Percentiles rank a stretch among this genome's conserved stretches.
These are phyloP conservation scores for Lactarius evosmus DNA, from an alignment of 768 basidiomycete species.

Conservation along the genomic window DNA sequence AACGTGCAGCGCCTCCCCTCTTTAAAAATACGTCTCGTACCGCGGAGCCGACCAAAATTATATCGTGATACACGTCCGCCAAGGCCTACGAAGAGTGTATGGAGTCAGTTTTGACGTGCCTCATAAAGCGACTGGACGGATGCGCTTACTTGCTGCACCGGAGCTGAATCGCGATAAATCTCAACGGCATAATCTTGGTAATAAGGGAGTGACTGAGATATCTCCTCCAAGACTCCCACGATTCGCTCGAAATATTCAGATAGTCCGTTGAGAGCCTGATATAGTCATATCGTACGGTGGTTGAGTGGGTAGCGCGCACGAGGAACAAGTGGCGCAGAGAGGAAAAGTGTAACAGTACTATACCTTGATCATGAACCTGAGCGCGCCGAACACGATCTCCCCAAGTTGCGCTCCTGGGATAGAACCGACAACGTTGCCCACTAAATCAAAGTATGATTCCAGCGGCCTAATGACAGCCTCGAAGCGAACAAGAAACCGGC, in stretches of 20 bases:
- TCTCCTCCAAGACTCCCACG: conserved; percentile 10
- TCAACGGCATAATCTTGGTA: conserved; percentile 16
- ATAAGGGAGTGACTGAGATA: conserved; percentile 4
- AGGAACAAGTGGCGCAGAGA: background rate
- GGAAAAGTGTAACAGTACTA: background rate
- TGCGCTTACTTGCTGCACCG: conserved; percentile 5
- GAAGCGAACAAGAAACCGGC: background rate
- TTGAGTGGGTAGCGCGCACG: background rate
- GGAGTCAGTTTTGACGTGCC: background rate
- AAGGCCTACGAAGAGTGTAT: background rate
- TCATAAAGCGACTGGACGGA: background rate
- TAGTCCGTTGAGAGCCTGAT: background rate
- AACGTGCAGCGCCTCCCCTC: background rate
- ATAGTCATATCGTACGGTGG: background rate
- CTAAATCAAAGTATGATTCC: conserved; percentile 7
- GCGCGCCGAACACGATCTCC: conserved; percentile 12
- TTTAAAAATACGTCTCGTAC: conserved; percentile 9
- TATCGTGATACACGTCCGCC: conserved; percentile 13
- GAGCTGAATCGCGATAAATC: conserved; percentile 1
- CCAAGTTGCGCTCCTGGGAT: conserved; percentile 4
- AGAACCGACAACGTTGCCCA: conserved; percentile 4
- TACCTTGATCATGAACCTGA: conserved; percentile 13
- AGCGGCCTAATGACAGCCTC: conserved; percentile 3
- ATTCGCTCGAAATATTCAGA: conserved; percentile 12
- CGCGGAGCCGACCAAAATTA: conserved; percentile 1